Conservation (phyloP, 2,329 filamentous ascomycete species). For the Ophiostoma ips region DNA sequence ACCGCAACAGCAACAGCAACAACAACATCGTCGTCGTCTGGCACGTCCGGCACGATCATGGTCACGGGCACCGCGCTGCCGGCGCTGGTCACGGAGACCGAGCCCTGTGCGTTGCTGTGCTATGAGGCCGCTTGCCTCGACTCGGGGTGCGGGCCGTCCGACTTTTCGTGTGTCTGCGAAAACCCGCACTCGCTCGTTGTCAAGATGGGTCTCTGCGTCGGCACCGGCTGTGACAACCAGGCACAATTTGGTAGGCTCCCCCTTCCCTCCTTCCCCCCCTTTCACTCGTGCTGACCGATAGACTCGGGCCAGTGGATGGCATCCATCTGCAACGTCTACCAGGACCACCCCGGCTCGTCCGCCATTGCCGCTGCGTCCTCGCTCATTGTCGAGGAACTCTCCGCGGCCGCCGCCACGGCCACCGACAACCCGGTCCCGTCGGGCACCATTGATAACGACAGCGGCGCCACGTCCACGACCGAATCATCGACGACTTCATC, state of each 20-base stretch:
- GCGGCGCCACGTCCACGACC: neutral
- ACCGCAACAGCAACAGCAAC: too few relatives aligned
- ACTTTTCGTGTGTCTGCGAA: conserved; percentile 13
- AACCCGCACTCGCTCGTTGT: conserved; percentile 15
- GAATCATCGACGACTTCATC: neutral
- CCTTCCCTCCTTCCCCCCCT: too few relatives aligned
- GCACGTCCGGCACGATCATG: conserved; percentile 2
- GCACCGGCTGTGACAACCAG: conserved; percentile 10
- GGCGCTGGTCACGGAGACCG: conserved; percentile 9
- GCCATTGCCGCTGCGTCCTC: conserved; percentile 10
- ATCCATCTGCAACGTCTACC: conserved; percentile 10
- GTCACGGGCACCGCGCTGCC: conserved; percentile 12
- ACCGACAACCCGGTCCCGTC: conserved; percentile 12
- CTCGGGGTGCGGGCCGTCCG: conserved; percentile 9
- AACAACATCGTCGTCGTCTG: neutral
- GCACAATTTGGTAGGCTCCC: neutral
- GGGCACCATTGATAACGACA: neutral
- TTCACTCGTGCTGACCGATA: neutral
- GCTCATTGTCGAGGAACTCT: conserved; percentile 7
- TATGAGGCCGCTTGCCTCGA: conserved; percentile 13
- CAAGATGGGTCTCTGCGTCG: conserved; percentile 15
- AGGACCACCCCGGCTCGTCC: neutral
- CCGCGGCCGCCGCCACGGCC: conserved; percentile 10
- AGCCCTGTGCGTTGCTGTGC: conserved; percentile 12
- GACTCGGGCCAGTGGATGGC: conserved; percentile 13